Base-by-base conservation (phyloP, 441 rosid species). In the Syzygium syzygioides region DNA sequence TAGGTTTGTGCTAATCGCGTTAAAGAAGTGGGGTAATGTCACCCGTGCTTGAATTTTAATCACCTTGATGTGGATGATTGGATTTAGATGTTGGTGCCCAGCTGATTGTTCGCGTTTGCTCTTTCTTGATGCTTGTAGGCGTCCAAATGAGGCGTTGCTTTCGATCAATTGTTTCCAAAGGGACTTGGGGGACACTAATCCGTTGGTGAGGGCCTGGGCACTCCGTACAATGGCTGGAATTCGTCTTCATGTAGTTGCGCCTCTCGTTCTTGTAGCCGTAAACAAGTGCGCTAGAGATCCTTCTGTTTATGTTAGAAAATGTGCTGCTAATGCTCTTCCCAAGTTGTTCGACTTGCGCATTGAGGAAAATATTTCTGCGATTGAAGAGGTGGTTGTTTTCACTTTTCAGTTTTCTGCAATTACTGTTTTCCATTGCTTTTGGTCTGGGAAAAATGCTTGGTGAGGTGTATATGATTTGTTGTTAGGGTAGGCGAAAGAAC, bases 161-260 rank as follows among this genome's bases (percentile, higher is more conserved):
- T 97, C 98, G 28, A 97, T 98, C 91, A 98, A 98, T 86, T 98
- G 93, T 87, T 98, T 98, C 92, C 99, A 98, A 90, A 98, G 92
- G 93, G 99, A 98, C 90, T 93, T 98, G 94, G 98, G 99, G 87
- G 99, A 98, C 93, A 90, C 98, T 53, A 98, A 97, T 88, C 98
- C 99, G 1, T 90, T 98, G 91, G 98, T 98, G 89, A 94, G 99
- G 90, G 99, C 99, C 62, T 95, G 99, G 95, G 99, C 99, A 85
- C 98, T 95, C 88, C 99, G 99, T 86, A 94, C 99, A 14, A 96
- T 98, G 99, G 98, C 98, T 1, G 99, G 99, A 53, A 97, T 98
- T 87, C 98, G 97, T 55, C 90, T 98, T 85, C 99, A 96, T 89
- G 96, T 93, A 28, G 94, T 97, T 89, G 98, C 99, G 86, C 96